Base-by-base conservation (phyloP, 805 yeast genomes). In the Pichia pseudocactophila region DNA sequence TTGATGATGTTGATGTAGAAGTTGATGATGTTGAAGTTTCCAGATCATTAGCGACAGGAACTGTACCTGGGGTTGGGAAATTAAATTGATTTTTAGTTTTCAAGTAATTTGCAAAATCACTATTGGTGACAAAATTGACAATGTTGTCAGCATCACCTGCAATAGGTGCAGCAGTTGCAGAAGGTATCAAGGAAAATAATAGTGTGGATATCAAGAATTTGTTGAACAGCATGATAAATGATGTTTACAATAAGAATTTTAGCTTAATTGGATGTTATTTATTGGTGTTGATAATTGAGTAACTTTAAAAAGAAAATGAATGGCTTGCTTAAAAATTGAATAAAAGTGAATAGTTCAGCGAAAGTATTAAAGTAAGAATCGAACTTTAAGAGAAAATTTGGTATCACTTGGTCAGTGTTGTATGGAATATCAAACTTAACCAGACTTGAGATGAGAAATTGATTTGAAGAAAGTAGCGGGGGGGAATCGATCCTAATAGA, bases 261-360 rank as follows among this genome's bases (percentile, higher is more conserved):
- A n/a, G n/a, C n/a, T n/a, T n/a, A n/a, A n/a, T n/a, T n/a, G n/a
- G n/a, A n/a, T n/a, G n/a, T n/a, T n/a, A n/a, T n/a, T n/a, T n/a
- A n/a, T n/a, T n/a, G n/a, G n/a, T n/a, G n/a, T n/a, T n/a, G n/a
- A 18, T 40, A 38, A 40, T 25, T 34, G 18, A 7, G 34, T 39
- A 22, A 22, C 25, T 8, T 22, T 22, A 22, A 8, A 8, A 22
- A 22, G 25, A 6, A 22, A 22, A 22, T 8, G 25, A 22, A 22
- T 22, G 25, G 8, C 25, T 22, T 5, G 8, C 7, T 22, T 22
- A 8, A 22, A 22, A 22, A 22, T 22, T 5, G 8, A 8, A 6
- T 22, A 8, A 22, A 22, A 22, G 8, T 22, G 8, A 22, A 22
- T 22, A 22, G 5, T 22, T 5, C 8, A 22, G 25, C 25, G 8